Evolutionary conservation across 805 yeast species (phyloP), one percentile per base, ranked within the genome.

Genomic region (Metschnikowia vanudenii): DNA sequence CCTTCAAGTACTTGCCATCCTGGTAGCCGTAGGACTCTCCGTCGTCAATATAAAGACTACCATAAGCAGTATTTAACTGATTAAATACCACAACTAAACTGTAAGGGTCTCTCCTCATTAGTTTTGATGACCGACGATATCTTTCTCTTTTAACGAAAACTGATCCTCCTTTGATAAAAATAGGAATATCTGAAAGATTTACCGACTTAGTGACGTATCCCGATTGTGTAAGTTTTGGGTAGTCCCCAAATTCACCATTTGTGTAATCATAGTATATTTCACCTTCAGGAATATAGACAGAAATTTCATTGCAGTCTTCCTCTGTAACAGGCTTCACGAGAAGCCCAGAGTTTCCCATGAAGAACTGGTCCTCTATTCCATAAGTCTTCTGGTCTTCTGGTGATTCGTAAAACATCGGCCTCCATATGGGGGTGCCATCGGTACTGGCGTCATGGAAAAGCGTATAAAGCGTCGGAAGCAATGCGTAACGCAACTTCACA

Each of bases 401-500:
- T 40, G 67, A 62, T 34, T 75, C 80, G 66, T 80, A 86, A 46
- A 81, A 76, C 64, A 86, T 56, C 6, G 96, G 92, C 41, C 69
- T 77, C 64, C 91, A 59, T 2, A 94, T 78, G 1, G 97, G 96
- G 0, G 74, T 52, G 1, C 96, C 96, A 7, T 57, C 62, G 0
- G 63, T 55, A 41, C 84, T 78, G 1, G 91, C 69, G 44, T 81
- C 77, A 57, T 81, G 75, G 67, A 94, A 92, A 11, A 80, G 78
- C 1, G 96, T 90, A 63, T 94, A 94, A 41, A 88, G 65, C 5
- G 84, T 73, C 0, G 98, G 96, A 41, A 92, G 69, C 41, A 94
- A 68, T 16, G 76, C 65, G 65, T 94, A 94, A 49, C 99, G 76
- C 54, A 88, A 71, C 44, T 69, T 73, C 8, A 94, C 75, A 0